Evolutionary conservation across 2,329 filamentous ascomycete genomes (phyloP), one percentile per base, ranked within the genome.

Genomic region (Graphium sp.): DNA sequence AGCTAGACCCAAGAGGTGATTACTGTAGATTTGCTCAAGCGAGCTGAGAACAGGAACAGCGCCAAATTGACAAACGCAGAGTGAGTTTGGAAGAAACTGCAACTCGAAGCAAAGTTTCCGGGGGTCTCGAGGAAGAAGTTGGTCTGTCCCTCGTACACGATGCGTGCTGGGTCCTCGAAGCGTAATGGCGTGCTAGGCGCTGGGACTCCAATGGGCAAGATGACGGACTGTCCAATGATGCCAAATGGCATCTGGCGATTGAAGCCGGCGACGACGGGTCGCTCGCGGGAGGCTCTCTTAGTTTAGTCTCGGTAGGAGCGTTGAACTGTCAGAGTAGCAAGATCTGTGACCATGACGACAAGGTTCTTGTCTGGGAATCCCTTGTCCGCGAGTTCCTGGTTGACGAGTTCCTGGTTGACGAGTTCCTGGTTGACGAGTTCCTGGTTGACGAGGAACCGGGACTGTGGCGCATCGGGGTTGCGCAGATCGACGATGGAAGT

Each of bases 381-480:
- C 26, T 55, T 54, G 40, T 55, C 48, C 17, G 44, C 49, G 16
- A 50, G 39, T 4, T 49, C 45, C 41, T 52, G 46, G 41, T 54
- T 54, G 34, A 56, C 41, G 34, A 54, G 41, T 37, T 54, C 55
- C 17, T 52, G 41, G 17, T 45, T 50, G 38, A 47, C 49, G 34
- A 37, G 39, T 4, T 49, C 45, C 41, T 52, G 46, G 41, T 54
- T 54, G 34, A 56, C 41, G 34, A 54, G 41, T 37, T 54, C 55
- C 17, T 52, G 41, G 17, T 45, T 50, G 38, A 47, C 49, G 34
- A 37, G 37, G n/a, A n/a, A n/a, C n/a, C n/a, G n/a, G n/a, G n/a
- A n/a, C n/a, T n/a, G n/a, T n/a, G n/a, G 15, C 4, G 28, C 10
- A n/a, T 17, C 17, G 21, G 18, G 12, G 21, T 24, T 18, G n/a